Base-by-base conservation (phyloP, 2,329 filamentous ascomycete genomes). In the Clonostachys solani region DNA sequence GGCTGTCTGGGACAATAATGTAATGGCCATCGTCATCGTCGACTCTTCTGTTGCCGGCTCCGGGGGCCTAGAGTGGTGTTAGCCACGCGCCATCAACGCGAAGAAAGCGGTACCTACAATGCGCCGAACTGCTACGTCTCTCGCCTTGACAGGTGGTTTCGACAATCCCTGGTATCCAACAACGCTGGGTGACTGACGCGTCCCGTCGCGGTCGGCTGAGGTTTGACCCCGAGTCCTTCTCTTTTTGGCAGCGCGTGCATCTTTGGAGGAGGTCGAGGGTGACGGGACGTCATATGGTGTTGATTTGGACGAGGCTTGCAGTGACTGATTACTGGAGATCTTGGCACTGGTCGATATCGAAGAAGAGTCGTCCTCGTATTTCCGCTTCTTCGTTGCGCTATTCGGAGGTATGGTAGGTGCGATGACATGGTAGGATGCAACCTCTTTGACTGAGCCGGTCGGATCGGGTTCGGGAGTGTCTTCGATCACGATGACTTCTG, bases 1-100 rank as follows among this genome's bases (percentile, higher is more conserved):
- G 83, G 12, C 87, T 87, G 56, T 96, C 89, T 33, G 92, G 87
- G 2, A 88, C 84, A 18, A 99, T 92, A 56, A 97, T 90, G 63
- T 96, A 99, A 67, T 99, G 94, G 6, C 94, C 94, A 58, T 99
- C 94, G 42, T 96, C 91, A 55, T 99, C 94, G 59, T 99, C 94
- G 41, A 94, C 86, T 63, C 95, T 94, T 56, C 84, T 76, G 54
- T 83, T 73, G 52, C 78, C 79, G 49, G 72, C 73, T 43, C 73
- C 69, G 37, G 62, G 60, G 43, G 62, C 58, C 61, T 64, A 33
- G 36, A 34, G 40, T 3, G 23, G 23, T 29, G 23, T 29, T 29
- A 29, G 9, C 10, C 9, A 29, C 23, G 23, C 23, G 23, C 23
- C 9, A 29, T 29, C 8, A 29, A 10, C 23, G 23, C 10, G 23